Percentiles rank a stretch among this genome's conserved stretches.
These are phyloP conservation scores for Cercospora citrullina DNA, from an alignment of 2,329 filamentous ascomycete species.

Conservation along the genomic window DNA sequence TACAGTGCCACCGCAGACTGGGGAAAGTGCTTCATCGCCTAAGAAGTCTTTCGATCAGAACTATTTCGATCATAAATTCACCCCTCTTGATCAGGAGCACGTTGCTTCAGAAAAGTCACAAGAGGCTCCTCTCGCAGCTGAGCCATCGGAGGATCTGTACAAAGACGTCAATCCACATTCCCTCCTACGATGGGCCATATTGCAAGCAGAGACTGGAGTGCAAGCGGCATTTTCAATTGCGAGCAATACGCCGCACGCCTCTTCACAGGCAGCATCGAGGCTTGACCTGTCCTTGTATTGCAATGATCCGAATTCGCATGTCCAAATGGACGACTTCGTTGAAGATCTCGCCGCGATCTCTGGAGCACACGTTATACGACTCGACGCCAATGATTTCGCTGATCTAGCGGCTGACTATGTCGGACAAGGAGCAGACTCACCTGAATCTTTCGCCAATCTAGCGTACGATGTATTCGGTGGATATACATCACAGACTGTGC, in stretches of 20 bases:
- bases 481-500: constrained; percentile 35
- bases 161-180: constrained; percentile 23
- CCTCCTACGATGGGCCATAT: constrained; percentile 26
- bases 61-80: constrained; percentile 29
- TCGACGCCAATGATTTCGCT: constrained; percentile 70
- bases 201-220: constrained; percentile 34
- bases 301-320: constrained; percentile 55
- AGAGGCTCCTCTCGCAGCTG: background rate
- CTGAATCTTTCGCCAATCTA: constrained; percentile 45
- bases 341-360: constrained; percentile 62
- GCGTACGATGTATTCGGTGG: constrained; percentile 57
- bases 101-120: background rate
- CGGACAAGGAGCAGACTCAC: constrained; percentile 56
- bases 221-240: constrained; percentile 29
- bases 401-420: constrained; percentile 69
- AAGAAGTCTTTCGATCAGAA: constrained; percentile 24
- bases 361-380: constrained; percentile 64
- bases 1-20: background rate
- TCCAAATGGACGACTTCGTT: constrained; percentile 60
- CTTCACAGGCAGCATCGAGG: constrained; percentile 31
- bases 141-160: constrained; percentile 17
- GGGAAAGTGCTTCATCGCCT: background rate
- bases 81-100: background rate
- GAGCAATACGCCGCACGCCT: constrained; percentile 16
- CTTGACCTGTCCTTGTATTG: constrained; percentile 49